These are phyloP conservation scores for Eimeria acervulina DNA, from an alignment of 169 alveolate species.

Conservation along the genomic window DNA sequence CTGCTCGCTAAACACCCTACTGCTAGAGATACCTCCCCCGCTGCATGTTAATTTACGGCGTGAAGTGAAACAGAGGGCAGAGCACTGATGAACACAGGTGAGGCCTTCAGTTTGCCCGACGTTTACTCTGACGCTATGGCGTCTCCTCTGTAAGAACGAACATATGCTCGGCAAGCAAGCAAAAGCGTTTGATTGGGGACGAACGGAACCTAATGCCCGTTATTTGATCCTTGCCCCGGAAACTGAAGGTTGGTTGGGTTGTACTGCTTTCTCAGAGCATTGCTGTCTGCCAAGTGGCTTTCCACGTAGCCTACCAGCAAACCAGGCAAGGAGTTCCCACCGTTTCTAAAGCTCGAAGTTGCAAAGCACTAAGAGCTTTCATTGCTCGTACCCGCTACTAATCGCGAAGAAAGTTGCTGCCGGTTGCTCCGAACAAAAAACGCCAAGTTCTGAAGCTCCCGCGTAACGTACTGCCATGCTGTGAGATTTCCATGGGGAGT, in stretches of 20 bases:
- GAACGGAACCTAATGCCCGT: neutral
- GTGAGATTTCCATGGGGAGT: neutral
- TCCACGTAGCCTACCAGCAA: neutral
- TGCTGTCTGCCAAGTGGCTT: neutral
- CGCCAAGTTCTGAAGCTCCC: neutral
- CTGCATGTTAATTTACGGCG: neutral
- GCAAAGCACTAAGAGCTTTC: neutral
- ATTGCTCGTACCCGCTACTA: neutral
- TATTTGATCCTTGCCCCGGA: neutral
- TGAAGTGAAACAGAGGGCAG: neutral
- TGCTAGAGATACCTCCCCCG: neutral
- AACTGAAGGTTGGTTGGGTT: neutral
- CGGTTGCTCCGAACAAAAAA: neutral
- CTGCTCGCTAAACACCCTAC: neutral
- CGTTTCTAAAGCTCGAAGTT: neutral
- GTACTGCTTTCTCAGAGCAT: neutral
- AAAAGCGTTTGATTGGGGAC: neutral
- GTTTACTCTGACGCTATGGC: neutral
- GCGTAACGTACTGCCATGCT: neutral
- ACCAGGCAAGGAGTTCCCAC: neutral
- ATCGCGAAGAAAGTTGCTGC: neutral
- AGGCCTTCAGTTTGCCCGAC: neutral
- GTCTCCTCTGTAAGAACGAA: neutral
- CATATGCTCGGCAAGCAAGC: neutral
- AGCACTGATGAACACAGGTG: neutral